These are phyloP conservation scores for Colletotrichum godetiae DNA, from an alignment of 2,329 filamentous ascomycete genomes.

Conservation along the genomic window DNA sequence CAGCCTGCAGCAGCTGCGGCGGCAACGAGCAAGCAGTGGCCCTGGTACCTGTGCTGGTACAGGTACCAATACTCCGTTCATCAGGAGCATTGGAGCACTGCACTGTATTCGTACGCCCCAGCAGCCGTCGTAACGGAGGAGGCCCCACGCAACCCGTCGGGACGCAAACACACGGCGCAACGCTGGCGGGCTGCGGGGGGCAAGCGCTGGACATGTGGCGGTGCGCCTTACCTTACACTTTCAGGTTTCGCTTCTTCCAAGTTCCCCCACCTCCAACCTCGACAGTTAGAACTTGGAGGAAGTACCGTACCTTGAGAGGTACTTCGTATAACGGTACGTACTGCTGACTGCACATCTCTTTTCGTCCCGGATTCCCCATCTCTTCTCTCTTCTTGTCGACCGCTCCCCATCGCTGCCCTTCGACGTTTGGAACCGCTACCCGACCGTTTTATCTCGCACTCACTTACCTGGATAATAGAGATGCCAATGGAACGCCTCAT, in stretches of 20 bases:
- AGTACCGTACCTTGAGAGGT: background rate
- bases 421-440: background rate
- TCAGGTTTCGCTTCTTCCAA: background rate
- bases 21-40: background rate
- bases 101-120: background rate
- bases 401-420: background rate
- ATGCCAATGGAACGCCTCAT: background rate
- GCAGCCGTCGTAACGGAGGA: background rate
- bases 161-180: background rate
- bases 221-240: constrained; percentile 7
- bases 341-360: background rate
- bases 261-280: background rate
- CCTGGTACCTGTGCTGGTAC: background rate
- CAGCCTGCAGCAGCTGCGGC: constrained; percentile 2
- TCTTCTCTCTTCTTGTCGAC: background rate
- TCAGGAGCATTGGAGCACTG: background rate
- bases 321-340: background rate
- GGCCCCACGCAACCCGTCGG: background rate
- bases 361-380: background rate
- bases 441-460: background rate
- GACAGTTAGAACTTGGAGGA: background rate
- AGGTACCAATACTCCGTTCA: background rate
- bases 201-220: constrained; percentile 18
- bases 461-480: background rate
- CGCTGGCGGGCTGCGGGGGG: background rate